Percentiles rank a stretch among this genome's conserved stretches.
phyloP scores from a whole-genome alignment of 257 asterid genomes.

The Phtheirospermum japonicum region DNA sequence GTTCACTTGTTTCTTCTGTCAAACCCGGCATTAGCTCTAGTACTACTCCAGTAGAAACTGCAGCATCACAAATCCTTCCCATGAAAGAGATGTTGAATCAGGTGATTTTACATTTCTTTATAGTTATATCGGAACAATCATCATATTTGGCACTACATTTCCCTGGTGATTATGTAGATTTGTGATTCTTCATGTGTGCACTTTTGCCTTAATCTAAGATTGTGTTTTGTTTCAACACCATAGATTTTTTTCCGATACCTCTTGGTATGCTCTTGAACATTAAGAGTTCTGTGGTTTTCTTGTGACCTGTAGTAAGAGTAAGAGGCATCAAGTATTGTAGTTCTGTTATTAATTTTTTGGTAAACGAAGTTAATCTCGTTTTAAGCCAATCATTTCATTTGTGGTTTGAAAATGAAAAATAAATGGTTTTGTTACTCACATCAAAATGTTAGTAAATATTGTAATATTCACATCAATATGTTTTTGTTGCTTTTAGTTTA shows the following conservation, averaged over 20 bases:
- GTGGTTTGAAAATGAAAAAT: not conserved
- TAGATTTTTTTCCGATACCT: too few relatives aligned
- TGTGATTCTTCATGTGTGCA: too few relatives aligned
- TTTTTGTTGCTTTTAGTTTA: not conserved
- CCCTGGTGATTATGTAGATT: too few relatives aligned
- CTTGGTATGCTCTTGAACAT: too few relatives aligned
- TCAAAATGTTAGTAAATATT: not conserved
- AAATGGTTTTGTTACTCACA: not conserved
- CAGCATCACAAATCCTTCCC: constrained; percentile 43
- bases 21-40: constrained; percentile 48
- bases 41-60: constrained; percentile 40
- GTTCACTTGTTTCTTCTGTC: constrained; percentile 44
- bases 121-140: not conserved
- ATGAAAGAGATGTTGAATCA: too few relatives aligned
- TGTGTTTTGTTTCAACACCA: too few relatives aligned
- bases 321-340: not conserved
- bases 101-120: constrained; percentile 37
- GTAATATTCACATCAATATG: not conserved
- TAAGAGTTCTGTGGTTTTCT: too few relatives aligned
- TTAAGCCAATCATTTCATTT: not conserved
- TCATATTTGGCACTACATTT: not conserved
- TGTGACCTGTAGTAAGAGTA: not conserved
- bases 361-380: not conserved
- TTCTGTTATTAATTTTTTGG: not conserved
- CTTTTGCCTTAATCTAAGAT: too few relatives aligned